Evolutionary conservation across 176 grass and related monocot species (phyloP).

Genomic region (Cymbopogon citratus): DNA sequence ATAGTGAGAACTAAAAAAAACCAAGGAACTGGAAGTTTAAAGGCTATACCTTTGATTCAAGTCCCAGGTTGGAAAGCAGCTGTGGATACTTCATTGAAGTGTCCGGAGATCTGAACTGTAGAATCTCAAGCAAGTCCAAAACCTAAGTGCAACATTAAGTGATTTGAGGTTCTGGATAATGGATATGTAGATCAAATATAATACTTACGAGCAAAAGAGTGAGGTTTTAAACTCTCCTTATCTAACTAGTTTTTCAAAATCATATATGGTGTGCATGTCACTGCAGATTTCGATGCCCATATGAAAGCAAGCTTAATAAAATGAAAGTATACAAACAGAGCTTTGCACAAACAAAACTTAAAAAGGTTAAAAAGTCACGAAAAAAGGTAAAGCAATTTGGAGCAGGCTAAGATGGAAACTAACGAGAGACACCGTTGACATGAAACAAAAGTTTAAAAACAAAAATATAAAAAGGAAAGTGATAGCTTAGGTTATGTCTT

Average conservation of each 20-base stretch:
- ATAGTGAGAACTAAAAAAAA: constrained; percentile 15
- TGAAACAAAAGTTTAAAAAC: neutral
- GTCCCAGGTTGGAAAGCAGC: constrained; percentile 53
- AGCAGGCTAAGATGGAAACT: neutral
- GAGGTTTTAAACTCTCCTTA: neutral
- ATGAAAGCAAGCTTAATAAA: neutral
- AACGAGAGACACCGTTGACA: neutral
- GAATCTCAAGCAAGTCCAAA: constrained; percentile 81
- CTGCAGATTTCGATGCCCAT: neutral
- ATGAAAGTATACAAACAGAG: neutral
- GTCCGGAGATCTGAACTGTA: constrained; percentile 82
- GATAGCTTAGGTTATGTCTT: neutral
- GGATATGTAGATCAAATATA: neutral
- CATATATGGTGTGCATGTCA: neutral
- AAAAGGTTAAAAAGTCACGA: neutral
- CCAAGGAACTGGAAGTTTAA: neutral
- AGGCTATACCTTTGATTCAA: constrained; percentile 49
- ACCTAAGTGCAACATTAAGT: constrained; percentile 46
- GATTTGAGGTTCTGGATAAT: neutral
- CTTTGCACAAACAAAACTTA: neutral
- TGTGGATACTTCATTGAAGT: constrained; percentile 62
- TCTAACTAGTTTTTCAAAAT: neutral
- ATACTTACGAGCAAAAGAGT: neutral
- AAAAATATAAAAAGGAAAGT: neutral
- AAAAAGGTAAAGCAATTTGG: neutral